Conservation (phyloP, 2,329 filamentous ascomycete species). For the Stagonosporopsis cucurbitacearum region DNA sequence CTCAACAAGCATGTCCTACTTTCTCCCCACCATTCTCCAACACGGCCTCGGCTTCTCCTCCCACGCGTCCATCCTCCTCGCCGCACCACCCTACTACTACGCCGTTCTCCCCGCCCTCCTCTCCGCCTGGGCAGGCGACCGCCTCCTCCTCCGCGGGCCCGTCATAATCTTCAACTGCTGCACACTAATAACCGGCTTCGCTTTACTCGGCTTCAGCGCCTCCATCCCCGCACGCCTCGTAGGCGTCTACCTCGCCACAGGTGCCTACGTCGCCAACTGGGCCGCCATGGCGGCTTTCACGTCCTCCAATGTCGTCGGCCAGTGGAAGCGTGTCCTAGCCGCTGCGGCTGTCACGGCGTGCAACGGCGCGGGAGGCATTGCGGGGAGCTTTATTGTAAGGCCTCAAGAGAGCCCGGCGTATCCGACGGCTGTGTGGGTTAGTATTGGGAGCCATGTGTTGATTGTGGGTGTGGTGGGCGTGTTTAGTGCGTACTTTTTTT, state of each 20-base stretch:
- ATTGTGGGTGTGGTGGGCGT: constrained; percentile 61
- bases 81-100: constrained; percentile 72
- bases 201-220: constrained; percentile 67
- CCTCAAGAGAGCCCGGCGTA: constrained; percentile 68
- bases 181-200: constrained; percentile 67
- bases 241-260: constrained; percentile 70
- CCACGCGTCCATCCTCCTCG: constrained; percentile 62
- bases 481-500: constrained; percentile 62
- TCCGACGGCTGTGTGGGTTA: constrained; percentile 70
- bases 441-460: constrained; percentile 65
- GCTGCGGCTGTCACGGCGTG: constrained; percentile 66
- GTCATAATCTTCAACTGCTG: constrained; percentile 70
- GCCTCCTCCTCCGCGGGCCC: constrained; percentile 64
- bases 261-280: constrained; percentile 73
- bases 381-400: constrained; percentile 70
- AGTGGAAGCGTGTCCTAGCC: constrained; percentile 70
- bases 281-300: constrained; percentile 65
- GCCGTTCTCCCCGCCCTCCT: constrained; percentile 68
- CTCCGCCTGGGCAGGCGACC: constrained; percentile 68
- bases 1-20: constrained; percentile 69
- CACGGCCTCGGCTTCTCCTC: constrained; percentile 55
- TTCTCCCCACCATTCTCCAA: constrained; percentile 66
- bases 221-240: constrained; percentile 68
- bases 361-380: constrained; percentile 69
- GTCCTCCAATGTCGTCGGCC: constrained; percentile 59